Conservation (phyloP, 1,284 basidiomycete genomes). For the Heterobasidion irregulare region DNA sequence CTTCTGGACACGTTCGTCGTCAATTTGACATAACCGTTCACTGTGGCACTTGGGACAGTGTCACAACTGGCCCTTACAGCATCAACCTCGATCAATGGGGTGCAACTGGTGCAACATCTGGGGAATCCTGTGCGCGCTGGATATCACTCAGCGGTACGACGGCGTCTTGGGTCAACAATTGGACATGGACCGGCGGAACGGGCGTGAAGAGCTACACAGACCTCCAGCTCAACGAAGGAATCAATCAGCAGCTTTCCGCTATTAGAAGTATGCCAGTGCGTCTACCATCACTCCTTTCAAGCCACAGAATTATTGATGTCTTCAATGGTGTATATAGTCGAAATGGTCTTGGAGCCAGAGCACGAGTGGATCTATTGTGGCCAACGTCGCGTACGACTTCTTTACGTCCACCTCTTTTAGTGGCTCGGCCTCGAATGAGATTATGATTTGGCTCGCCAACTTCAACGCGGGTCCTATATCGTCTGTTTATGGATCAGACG, state of each 20-base stretch:
- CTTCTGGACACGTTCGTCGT: background rate
- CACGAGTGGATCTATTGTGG: conserved; percentile 25
- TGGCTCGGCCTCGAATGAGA: conserved; percentile 47
- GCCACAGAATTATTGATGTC: background rate
- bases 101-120: conserved; percentile 31
- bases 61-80: conserved; percentile 27
- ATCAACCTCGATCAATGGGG: conserved; percentile 50
- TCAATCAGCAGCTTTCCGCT: conserved; percentile 43
- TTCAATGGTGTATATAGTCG: conserved; percentile 19
- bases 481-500: conserved; percentile 32
- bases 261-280: conserved; percentile 50
- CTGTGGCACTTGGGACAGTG: conserved; percentile 45
- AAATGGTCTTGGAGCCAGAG: conserved; percentile 35
- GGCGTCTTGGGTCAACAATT: conserved; percentile 45
- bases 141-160: conserved; percentile 34
- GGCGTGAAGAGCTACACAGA: conserved; percentile 58
- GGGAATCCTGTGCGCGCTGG: conserved; percentile 48
- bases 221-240: conserved; percentile 40
- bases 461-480: conserved; percentile 53
- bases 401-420: conserved; percentile 47
- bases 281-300: background rate
- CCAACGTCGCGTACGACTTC: conserved; percentile 53
- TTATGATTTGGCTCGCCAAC: conserved; percentile 64
- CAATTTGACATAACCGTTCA: conserved; percentile 19
- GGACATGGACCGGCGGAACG: conserved; percentile 44